These are phyloP conservation scores for Taiozyma sp. DNA, from an alignment of 1,139 yeast species.

Conservation along the genomic window DNA sequence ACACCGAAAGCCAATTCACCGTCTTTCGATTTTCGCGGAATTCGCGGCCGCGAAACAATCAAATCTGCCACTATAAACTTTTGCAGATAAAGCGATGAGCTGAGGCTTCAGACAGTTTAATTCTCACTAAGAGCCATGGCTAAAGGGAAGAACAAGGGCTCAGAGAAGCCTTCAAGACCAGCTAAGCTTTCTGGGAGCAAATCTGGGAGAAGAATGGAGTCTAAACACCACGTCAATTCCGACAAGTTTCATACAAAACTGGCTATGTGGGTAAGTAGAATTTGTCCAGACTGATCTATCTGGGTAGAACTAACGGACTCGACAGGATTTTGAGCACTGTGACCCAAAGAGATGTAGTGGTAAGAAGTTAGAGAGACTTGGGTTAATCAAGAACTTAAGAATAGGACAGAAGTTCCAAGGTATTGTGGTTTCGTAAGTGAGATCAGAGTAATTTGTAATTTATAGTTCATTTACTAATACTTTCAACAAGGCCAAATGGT, in stretches of 20 bases:
- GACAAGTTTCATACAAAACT: constrained; percentile 64
- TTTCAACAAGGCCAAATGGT: constrained; percentile 64
- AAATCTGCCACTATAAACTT: not conserved
- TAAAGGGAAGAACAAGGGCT: constrained; percentile 60
- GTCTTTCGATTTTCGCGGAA: not conserved
- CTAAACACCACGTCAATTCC: constrained; percentile 30
- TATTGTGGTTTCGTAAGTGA: constrained; percentile 60
- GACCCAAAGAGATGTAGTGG: constrained; percentile 98
- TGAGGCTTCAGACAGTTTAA: not conserved
- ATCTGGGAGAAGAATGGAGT: constrained; percentile 39
- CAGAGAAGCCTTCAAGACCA: constrained; percentile 34
- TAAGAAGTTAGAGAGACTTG: constrained; percentile 85
- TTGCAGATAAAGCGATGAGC: not conserved
- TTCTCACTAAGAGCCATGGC: constrained; percentile 36
- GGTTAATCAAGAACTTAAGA: constrained; percentile 70
- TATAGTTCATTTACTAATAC: not conserved
- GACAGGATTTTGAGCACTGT: constrained; percentile 84
- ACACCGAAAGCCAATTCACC: not conserved
- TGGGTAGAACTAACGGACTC: not conserved
- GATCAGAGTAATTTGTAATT: not conserved
- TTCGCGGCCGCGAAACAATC: not conserved
- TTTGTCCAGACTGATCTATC: not conserved
- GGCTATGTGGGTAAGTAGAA: constrained; percentile 68
- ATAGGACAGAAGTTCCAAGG: constrained; percentile 94
- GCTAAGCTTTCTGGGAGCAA: constrained; percentile 38